Evolutionary conservation across 2,329 filamentous ascomycete genomes (phyloP), one percentile per base, ranked within the genome.

Genomic region (Lasiodiplodia citricola): DNA sequence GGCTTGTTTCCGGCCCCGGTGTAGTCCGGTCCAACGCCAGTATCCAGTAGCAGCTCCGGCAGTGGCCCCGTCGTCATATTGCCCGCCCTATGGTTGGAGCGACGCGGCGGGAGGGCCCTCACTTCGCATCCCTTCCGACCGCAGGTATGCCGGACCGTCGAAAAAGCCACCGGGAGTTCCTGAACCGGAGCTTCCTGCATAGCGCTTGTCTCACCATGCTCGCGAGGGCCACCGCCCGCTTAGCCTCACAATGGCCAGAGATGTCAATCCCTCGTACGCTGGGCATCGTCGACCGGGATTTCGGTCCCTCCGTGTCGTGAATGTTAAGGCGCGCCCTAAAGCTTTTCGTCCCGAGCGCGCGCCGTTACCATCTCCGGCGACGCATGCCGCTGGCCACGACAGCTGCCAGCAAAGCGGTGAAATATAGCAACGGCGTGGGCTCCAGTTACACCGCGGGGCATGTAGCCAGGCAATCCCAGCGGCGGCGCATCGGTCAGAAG

Each of bases 241-340:
- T 50, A 35, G 58, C 58, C 23, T 31, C 41, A 47, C 41, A 47
- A 60, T 21, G 31, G 41, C 41, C 31, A 63, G 58, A 50, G 28
- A 52, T n/a, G 47, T 52, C 60, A 64, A 64, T 64, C 60, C n/a
- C 54, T 64, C 60, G 47, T 64, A 64, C 51, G 31, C n/a, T 52
- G 60, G 21, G 21, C 51, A 52, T 64, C 60, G 44, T 52, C 47
- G 60, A 64, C 60, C 44, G 28, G 60, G 60, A 38, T 52, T 13
- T 31, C 60, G 60, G 60, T 38, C 28, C 60, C 60, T 64, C 60
- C 60, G 60, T 64, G 60, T 64, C 60, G 60, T 64, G 60, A 64
- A 64, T n/a, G 60, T 64, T 64, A 52, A 52, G 60, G 60, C 38
- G 60, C 60, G 60, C 60, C 60, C 60, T 64, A 52, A 52, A 21